phyloP scores from a whole-genome alignment of 345 rosid genomes.

The Chamaenerion angustifolium region DNA sequence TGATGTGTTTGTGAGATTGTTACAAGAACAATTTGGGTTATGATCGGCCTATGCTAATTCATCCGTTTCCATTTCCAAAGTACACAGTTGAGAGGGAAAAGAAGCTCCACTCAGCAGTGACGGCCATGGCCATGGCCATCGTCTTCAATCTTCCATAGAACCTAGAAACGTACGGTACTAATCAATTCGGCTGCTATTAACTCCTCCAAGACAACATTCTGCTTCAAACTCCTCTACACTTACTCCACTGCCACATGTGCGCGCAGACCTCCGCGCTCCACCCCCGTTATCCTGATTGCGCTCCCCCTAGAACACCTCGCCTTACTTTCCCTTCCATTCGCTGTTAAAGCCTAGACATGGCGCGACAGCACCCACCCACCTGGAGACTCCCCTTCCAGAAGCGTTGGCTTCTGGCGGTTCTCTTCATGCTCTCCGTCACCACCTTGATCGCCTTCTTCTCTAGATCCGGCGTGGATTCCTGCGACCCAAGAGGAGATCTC shows the following conservation, averaged over 20 bases:
- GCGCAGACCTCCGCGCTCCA: neutral
- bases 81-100: too few relatives aligned
- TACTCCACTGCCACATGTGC: neutral
- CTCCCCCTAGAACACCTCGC: neutral
- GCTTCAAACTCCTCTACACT: too few relatives aligned
- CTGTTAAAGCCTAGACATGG: slow-evolving; percentile 28
- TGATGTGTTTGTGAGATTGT: too few relatives aligned
- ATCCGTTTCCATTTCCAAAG: too few relatives aligned
- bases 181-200: too few relatives aligned
- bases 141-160: too few relatives aligned
- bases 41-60: too few relatives aligned
- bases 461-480: slow-evolving; percentile 50
- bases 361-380: slow-evolving; percentile 10
- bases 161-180: too few relatives aligned
- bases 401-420: slow-evolving; percentile 56
- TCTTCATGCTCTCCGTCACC: slow-evolving; percentile 40
- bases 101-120: too few relatives aligned
- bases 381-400: slow-evolving; percentile 34
- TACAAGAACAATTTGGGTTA: too few relatives aligned
- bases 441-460: slow-evolving; percentile 42
- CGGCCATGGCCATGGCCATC: too few relatives aligned
- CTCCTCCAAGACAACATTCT: too few relatives aligned
- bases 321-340: slow-evolving; percentile 1
- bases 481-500: slow-evolving; percentile 13
- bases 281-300: neutral